Conservation (phyloP, 805 yeast species). For the Saturnispora ahearnii region DNA sequence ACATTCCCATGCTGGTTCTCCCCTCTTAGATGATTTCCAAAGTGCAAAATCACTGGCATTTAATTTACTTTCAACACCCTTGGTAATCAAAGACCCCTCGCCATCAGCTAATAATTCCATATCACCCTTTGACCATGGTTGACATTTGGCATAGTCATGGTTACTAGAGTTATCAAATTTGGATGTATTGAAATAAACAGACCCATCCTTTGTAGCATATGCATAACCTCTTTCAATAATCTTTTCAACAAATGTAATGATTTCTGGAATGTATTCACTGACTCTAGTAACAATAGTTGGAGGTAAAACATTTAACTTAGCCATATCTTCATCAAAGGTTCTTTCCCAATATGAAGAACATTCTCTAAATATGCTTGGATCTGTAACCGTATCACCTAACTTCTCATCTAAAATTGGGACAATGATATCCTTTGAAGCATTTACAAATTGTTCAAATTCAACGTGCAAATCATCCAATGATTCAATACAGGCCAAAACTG, state of each 20-base stretch:
- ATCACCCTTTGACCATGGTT: conserved; percentile 96
- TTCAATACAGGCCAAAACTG: conserved; percentile 42
- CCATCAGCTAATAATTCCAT: conserved; percentile 83
- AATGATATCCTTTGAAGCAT: conserved; percentile 60
- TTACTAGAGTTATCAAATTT: conserved; percentile 61
- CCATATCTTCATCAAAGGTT: conserved; percentile 81
- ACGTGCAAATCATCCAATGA: conserved; percentile 11
- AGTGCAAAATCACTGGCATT: conserved; percentile 85
- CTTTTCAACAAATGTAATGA: conserved; percentile 64
- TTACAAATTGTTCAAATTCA: conserved; percentile 34
- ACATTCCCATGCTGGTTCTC: conserved; percentile 93
- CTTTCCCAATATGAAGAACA: conserved; percentile 87
- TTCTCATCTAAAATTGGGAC: conserved; percentile 65
- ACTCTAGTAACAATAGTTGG: conserved; percentile 88
- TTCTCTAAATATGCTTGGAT: conserved; percentile 72
- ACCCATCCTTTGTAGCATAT: conserved; percentile 74
- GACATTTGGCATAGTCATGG: conserved; percentile 90
- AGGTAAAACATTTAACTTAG: conserved; percentile 69
- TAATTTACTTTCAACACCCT: conserved; percentile 46
- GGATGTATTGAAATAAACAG: conserved; percentile 90
- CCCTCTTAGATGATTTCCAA: conserved; percentile 95
- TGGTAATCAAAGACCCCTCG: conserved; percentile 65
- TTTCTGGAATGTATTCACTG: conserved; percentile 91
- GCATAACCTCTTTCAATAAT: conserved; percentile 80
- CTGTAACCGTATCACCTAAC: conserved; percentile 68